Conservation (phyloP, 1,139 yeast species). For the Entelexis sorbosivorans region DNA sequence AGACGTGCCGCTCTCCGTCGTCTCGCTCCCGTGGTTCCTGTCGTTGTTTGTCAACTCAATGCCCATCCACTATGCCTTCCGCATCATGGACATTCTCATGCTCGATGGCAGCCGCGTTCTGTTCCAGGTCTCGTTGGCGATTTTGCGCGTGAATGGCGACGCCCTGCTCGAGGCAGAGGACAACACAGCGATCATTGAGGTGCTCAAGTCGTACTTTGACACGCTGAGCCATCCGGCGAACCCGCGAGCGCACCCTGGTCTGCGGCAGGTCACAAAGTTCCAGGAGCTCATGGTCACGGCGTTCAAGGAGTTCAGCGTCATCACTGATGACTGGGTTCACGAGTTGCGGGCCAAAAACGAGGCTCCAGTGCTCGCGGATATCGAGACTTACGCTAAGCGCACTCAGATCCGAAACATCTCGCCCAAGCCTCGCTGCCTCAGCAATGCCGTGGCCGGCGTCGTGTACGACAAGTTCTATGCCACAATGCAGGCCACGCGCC, state of each 20-base stretch:
- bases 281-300: conserved; percentile 87
- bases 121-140: conserved; percentile 88
- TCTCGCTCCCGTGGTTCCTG: conserved; percentile 92
- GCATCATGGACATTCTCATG: conserved; percentile 85
- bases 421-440: conserved; percentile 56
- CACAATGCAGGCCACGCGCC: conserved; percentile 59
- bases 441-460: conserved; percentile 49
- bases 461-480: conserved; percentile 78
- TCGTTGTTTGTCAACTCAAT: conserved; percentile 81
- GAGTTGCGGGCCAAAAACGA: conserved; percentile 63
- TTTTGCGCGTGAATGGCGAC: conserved; percentile 77
- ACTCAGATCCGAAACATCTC: conserved; percentile 72
- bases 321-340: conserved; percentile 63
- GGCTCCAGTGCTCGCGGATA: conserved; percentile 68
- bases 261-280: conserved; percentile 55
- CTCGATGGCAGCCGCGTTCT: conserved; percentile 80
- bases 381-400: conserved; percentile 81
- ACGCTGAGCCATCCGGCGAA: conserved; percentile 41
- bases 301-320: conserved; percentile 73
- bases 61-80: conserved; percentile 88
- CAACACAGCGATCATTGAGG: conserved; percentile 82
- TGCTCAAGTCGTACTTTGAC: conserved; percentile 70
- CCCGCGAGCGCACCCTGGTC: conserved; percentile 35
- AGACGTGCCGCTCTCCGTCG: conserved; percentile 90
- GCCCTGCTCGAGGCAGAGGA: conserved; percentile 68